Base-by-base conservation (phyloP, 495 filamentous ascomycete genomes). In the Penicillium robsamsonii region DNA sequence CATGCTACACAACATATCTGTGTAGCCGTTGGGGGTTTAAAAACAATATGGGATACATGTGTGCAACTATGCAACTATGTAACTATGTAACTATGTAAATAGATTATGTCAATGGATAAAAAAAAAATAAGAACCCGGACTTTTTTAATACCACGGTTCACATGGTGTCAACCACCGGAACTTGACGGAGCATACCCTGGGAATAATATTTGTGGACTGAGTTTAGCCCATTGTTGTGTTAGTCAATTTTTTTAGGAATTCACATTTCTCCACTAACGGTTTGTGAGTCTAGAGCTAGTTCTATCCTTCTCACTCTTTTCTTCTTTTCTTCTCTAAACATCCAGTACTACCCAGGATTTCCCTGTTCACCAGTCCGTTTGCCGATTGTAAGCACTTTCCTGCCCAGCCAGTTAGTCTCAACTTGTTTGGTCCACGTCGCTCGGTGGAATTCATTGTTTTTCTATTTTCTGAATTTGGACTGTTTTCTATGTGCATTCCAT, bases 281-380 rank as follows among this genome's bases (percentile, higher is more conserved):
- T 27, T 15, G 17, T n/a, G n/a, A 17, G 33, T 50, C 48, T 40
- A 50, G 25, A 49, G 41, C 15, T 17, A 24, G 44, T 7, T 37
- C 17, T 31, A 20, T 45, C 24, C 40, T 2, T 20, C 25, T n/a
- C 18, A 20, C 2, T 30, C 31, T 35, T 17, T 37, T 46, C 48
- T 24, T 46, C 25, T 44, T 6, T 20, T 29, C 50, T 47, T 31
- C 33, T 38, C 15, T 17, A 6, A 17, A 8, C 10, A 22, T 48
- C 20, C 30, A n/a, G 15, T 38, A 27, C 33, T 30, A 55, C 43
- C 62, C 38, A 60, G 62, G 62, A 67, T 62, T 50, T 50, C 62
- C 62, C 53, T 66, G 62, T 56, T 43, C 35, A 17, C 35, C 37
- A 43, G 65, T 52, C 63, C 65, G 60, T 66, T 68, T 68, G 60